Conservation (phyloP, 805 yeast genomes). For the Blastobotrys attinorum region DNA sequence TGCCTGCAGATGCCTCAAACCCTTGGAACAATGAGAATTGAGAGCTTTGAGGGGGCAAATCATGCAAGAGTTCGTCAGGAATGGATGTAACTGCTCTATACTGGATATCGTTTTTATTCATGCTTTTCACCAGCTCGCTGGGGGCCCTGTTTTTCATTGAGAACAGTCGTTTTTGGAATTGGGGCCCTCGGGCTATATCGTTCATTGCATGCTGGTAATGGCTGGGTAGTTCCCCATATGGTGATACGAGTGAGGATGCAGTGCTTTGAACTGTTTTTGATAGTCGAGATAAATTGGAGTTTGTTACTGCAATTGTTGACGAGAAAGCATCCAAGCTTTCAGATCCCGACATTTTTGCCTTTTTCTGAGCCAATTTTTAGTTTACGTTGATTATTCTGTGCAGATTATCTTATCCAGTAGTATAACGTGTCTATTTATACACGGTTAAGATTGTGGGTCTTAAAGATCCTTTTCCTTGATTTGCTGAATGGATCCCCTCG, state of each 20-base stretch:
- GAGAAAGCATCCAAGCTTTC: constrained; percentile 24
- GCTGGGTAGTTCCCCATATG: constrained; percentile 31
- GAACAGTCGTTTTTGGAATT: constrained; percentile 34
- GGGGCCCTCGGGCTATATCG: constrained; percentile 34
- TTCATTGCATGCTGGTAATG: constrained; percentile 41
- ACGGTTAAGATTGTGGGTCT: no score
- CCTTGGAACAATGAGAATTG: constrained; percentile 60
- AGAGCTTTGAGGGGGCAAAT: constrained; percentile 37
- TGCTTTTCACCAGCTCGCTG: constrained; percentile 26
- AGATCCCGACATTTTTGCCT: no score
- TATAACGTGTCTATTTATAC: no score
- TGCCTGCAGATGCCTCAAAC: constrained; percentile 42
- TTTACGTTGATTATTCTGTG: no score
- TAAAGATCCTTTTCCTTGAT: no score
- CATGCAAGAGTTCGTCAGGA: constrained; percentile 53
- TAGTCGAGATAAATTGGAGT: constrained; percentile 29
- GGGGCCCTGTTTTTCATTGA: constrained; percentile 27
- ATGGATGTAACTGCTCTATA: constrained; percentile 44
- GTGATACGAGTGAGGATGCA: constrained; percentile 27
- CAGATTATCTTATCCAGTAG: no score
- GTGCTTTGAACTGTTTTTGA: constrained; percentile 33
- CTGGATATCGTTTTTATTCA: constrained; percentile 30
- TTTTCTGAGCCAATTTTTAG: no score
- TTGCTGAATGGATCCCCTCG: no score
- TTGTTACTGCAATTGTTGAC: constrained; percentile 32